Base-by-base conservation (phyloP, 768 basidiomycete genomes). In the Cytidiella melzeri region DNA sequence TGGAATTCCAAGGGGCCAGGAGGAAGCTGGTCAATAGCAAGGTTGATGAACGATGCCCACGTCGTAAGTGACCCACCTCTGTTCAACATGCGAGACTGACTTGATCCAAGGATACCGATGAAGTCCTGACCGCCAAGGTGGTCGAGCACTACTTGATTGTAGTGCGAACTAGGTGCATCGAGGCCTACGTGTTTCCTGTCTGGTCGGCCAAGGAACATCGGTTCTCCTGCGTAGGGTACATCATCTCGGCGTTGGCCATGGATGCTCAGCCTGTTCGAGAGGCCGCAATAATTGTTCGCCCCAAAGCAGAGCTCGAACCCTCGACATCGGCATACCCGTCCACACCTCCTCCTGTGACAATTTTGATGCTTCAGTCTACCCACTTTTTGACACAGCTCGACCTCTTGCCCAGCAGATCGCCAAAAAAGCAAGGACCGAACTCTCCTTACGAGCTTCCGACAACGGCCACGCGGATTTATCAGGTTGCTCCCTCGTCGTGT, bases 401-500 rank as follows among this genome's bases (percentile, higher is more conserved):
- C 48, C 41, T 67, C 37, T 50, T 62, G 13, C 67, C 64, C 0
- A 59, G 9, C 15, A 59, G 20, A 51, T 50, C 9, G 47, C 53
- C 43, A 48, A 44, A 39, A 39, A 42, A 12, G 38, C 28, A 20
- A 39, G n/a, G n/a, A n/a, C 38, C 37, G 45, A 50, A 39, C 26
- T 46, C 57, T 5, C 65, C 65, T 2, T 67, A 58, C 57, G 47
- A 55, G 27, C 59, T 64, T 46, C 61, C 66, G 0, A 50, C 58
- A 25, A 48, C 43, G 9, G 56, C 54, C 23, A 53, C 66, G 6
- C 55, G 53, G n/a, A 50, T 53, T 12, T 44, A 61, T 27, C 40
- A 40, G 9, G 62, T 67, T 13, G 50, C 63, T 7, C 67, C 68
- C 0, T 68, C 67, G 3, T 61, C 55, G 52, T 49, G 56, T 41